Evolutionary conservation across 345 rosid species (phyloP), one percentile per base, ranked within the genome.

Genomic region (Chamaenerion angustifolium): DNA sequence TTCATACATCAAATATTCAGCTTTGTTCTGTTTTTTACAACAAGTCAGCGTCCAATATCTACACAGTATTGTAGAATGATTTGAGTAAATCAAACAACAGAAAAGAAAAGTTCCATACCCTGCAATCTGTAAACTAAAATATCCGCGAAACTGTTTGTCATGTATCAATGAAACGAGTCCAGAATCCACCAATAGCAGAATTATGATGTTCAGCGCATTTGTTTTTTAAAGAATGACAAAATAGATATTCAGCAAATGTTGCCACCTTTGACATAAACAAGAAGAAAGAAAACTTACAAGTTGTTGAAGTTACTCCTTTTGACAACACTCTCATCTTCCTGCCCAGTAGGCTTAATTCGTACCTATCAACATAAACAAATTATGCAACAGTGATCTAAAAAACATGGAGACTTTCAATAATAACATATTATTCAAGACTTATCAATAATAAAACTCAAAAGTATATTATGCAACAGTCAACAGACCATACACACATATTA

Each of bases 21-120:
- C n/a, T n/a, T n/a, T n/a, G n/a, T n/a, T n/a, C n/a, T n/a, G n/a
- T n/a, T n/a, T n/a, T n/a, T n/a, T n/a, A n/a, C n/a, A n/a, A n/a
- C n/a, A n/a, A 46, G 95, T 92, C 64, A 88, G 56, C 8, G 96
- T 88, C 96, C 98, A 88, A 46, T 92, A 92, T 60, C 98, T 92
- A 78, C 58, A 40, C 45, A 27, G 11, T 11, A 52, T 55, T 41
- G 40, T 15, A 17, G 35, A 27, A 23, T 53, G 51, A n/a, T n/a
- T 16, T 31, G 18, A 14, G 13, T 19, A 13, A 17, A 18, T 23
- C 8, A 42, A 53, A 42, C 10, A 17, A 11, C 17, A 10, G 17
- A 14, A 12, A 8, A 9, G 13, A 10, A 14, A 51, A 42, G 19
- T 37, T 1, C 43, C 14, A 40, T 37, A 8, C 8, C 14, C 31